phyloP scores from a whole-genome alignment of 208 protist species.

The Trichomonas vaginalis region DNA sequence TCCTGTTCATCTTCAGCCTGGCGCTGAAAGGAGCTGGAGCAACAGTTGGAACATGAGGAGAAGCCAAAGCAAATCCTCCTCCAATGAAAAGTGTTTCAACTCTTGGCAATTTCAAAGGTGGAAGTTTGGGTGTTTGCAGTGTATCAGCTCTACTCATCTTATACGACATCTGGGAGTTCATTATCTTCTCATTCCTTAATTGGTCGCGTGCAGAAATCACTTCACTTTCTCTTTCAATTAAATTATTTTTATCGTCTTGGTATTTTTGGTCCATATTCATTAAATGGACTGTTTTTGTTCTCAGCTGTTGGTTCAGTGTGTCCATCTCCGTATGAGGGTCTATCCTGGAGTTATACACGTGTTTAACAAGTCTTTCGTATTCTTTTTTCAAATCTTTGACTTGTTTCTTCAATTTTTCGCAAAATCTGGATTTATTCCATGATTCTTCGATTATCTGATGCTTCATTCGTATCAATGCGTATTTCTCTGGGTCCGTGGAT shows the following conservation, averaged over 20 bases:
- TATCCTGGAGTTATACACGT: background rate
- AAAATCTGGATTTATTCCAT: background rate
- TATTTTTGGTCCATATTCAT: background rate
- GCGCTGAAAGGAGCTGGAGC: background rate
- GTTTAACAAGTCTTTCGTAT: background rate
- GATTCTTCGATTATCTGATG: background rate
- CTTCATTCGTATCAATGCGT: background rate
- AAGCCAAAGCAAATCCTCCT: background rate
- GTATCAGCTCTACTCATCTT: background rate
- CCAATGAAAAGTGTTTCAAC: background rate
- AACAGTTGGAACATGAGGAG: background rate
- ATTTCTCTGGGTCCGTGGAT: background rate
- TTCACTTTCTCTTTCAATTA: background rate
- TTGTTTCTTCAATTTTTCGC: background rate
- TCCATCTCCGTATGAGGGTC: background rate
- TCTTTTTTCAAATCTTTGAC: background rate
- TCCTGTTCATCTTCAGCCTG: background rate
- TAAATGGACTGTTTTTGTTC: background rate
- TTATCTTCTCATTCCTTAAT: background rate
- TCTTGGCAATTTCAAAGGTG: background rate
- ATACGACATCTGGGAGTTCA: background rate
- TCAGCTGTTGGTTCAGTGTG: background rate
- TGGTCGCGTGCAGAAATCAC: background rate
- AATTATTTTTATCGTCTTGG: background rate
- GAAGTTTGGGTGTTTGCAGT: background rate